Base-by-base conservation (phyloP, 169 alveolate genomes). In the Haemoproteus tartakovskyi region DNA sequence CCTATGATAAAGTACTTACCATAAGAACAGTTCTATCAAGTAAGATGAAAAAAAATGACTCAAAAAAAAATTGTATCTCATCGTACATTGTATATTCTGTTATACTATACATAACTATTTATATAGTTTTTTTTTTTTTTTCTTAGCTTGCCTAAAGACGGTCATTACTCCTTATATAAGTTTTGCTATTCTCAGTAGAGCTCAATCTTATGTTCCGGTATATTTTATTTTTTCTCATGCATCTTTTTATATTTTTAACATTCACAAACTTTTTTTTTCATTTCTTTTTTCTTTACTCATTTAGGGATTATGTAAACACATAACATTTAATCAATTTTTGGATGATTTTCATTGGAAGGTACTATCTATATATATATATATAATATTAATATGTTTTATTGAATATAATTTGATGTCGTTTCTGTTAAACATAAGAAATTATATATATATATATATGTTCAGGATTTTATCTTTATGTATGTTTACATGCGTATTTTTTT, bases 11-110 rank as follows among this genome's bases (percentile, higher is more conserved):
- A 21, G 82, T 64, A 3, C 70, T 64, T 45, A 64, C 82, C 18
- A 64, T 64, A 40, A 64, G 54, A 57, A 67, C 54, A 26, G 82
- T 64, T 46, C 46, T 64, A 40, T 64, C 82, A 40, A 64, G 82
- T 64, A 6, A 30, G 62, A 26, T 27, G 5, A 29, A 29, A 43
- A 61, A 48, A 45, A 8, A 9, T 22, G 6, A 45, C 11, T 27
- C 6, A 24, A 59, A 11, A 59, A 37, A 50, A 2, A 21, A 60
- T 60, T 16, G 22, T 8, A 12, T 16, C 5, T 12, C 3, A 22
- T 18, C 11, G 41, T 46, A 14, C 8, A n/a, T 11, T n/a, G 19
- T 12, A 14, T 22, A 2, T 40, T 27, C 11, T 19, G 16, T 14
- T 21, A 5, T 36, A 21, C 4, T 3, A 19, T 8, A 5, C 22